Percentiles rank a stretch among this genome's conserved stretches.
Conservation (phyloP, 306 rosid genomes). For the Prunus padus region DNA sequence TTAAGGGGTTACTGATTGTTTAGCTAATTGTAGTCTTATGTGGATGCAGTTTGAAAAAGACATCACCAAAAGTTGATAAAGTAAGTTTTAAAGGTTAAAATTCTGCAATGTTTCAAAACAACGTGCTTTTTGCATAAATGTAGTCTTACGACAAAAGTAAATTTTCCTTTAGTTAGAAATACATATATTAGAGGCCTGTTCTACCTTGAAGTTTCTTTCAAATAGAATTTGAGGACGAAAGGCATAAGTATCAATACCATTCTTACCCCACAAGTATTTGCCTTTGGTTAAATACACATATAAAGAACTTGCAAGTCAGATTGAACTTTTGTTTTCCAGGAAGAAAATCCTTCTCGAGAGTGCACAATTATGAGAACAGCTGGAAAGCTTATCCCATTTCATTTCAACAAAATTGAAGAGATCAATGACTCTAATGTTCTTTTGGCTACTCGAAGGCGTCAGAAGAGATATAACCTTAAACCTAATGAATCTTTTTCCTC, state of each 20-base stretch:
- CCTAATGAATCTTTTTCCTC: constrained; percentile 72
- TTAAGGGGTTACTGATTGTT: constrained; percentile 11
- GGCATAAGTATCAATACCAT: neutral
- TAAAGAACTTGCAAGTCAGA: constrained; percentile 10
- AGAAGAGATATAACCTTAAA: constrained; percentile 74
- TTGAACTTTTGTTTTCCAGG: constrained; percentile 41
- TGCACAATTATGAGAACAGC: constrained; percentile 94
- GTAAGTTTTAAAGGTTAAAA: neutral
- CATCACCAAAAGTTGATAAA: neutral
- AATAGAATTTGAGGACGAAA: neutral
- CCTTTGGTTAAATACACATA: neutral
- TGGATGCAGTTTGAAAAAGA: neutral
- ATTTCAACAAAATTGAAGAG: constrained; percentile 82
- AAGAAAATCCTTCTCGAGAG: constrained; percentile 92
- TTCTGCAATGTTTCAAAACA: neutral
- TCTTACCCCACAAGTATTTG: neutral
- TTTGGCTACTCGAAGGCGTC: constrained; percentile 78
- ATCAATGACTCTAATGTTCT: constrained; percentile 60
- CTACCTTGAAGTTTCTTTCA: neutral
- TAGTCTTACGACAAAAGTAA: neutral
- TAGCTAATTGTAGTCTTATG: constrained; percentile 4
- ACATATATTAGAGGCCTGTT: neutral
- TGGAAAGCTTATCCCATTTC: constrained; percentile 88
- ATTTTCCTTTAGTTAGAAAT: neutral
- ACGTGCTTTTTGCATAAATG: neutral